Evolutionary conservation across 1,139 yeast species (phyloP).

Genomic region (Kodamaea plutei): DNA sequence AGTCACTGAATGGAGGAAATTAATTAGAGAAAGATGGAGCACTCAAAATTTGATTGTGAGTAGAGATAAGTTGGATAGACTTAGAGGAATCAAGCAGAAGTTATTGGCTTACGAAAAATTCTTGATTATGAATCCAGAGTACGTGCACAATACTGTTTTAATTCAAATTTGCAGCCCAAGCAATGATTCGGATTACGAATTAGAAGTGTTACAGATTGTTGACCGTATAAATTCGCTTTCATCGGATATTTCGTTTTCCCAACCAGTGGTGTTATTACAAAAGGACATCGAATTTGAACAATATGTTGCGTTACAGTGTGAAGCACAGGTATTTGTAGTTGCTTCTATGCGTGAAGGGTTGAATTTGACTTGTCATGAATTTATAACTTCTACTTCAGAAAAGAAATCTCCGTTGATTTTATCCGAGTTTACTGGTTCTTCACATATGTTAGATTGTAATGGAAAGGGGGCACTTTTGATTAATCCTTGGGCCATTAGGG

Average conservation of each 20-base stretch:
- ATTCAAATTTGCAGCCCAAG: constrained; percentile 75
- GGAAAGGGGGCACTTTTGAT: constrained; percentile 70
- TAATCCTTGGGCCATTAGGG: constrained; percentile 85
- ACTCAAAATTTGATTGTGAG: constrained; percentile 70
- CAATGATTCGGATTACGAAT: constrained; percentile 56
- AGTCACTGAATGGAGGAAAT: constrained; percentile 64
- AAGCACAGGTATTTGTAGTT: constrained; percentile 84
- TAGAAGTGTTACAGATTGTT: constrained; percentile 72
- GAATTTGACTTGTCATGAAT: constrained; percentile 95
- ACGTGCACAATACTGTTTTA: constrained; percentile 64
- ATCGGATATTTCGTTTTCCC: constrained; percentile 68
- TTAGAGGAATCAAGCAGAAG: constrained; percentile 87
- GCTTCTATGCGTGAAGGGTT: constrained; percentile 94
- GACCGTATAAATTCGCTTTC: constrained; percentile 80
- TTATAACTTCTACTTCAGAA: constrained; percentile 68
- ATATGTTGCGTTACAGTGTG: constrained; percentile 78
- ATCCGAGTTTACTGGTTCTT: constrained; percentile 94
- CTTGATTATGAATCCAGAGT: constrained; percentile 65
- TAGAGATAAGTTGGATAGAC: constrained; percentile 81
- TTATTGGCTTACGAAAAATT: constrained; percentile 82
- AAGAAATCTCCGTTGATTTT: constrained; percentile 78
- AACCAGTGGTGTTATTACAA: constrained; percentile 82
- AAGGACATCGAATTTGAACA: constrained; percentile 88
- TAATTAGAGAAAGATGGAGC: constrained; percentile 78
- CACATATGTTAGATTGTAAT: constrained; percentile 53